Base-by-base conservation (phyloP, 768 basidiomycete genomes). In the Boletus insuetus region DNA sequence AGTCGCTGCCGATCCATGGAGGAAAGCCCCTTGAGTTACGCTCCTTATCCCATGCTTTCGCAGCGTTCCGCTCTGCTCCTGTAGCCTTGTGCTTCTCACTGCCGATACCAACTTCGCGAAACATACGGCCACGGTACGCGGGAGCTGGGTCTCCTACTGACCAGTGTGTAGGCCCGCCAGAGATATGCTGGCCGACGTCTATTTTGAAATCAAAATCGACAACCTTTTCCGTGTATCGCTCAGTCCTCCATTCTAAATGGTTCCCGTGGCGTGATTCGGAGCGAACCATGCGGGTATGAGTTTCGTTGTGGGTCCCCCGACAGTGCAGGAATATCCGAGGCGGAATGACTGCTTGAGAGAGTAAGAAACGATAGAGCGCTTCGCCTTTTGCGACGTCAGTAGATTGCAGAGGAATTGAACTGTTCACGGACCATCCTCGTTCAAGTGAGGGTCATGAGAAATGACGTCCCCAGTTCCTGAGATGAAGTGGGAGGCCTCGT, bases 201-300 rank as follows among this genome's bases (percentile, higher is more conserved):
- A 90, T 81, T 58, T 67, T 75, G 66, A 90, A 90, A 62, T 86
- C 80, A 60, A 90, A 90, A 63, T 90, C 88, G 20, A 77, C 76
- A 41, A 89, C 73, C 0, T 72, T 81, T 57, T 84, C 83, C 9
- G 77, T 79, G 64, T 86, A 80, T n/a, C 69, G 64, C 56, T 89
- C 86, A 3, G 71, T 72, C 14, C 64, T 70, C 29, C 68, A 66
- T 12, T 64, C 63, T 6, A 67, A 58, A 16, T 66, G 69, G 10
- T 80, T 79, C 39, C 71, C 67, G 2, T 58, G 39, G 52, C 70
- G 63, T 10, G 68, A 29, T 9, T 29, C 29, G 29, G 29, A 69
- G 39, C 65, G 63, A 31, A 85, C 80, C 57, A 75, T 68, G 35
- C 80, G 80, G 6, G 76, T 72, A 40, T 73, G 79, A 10, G 71